phyloP scores from a whole-genome alignment of 1,284 basidiomycete genomes.

The Gomphus bonarii region DNA sequence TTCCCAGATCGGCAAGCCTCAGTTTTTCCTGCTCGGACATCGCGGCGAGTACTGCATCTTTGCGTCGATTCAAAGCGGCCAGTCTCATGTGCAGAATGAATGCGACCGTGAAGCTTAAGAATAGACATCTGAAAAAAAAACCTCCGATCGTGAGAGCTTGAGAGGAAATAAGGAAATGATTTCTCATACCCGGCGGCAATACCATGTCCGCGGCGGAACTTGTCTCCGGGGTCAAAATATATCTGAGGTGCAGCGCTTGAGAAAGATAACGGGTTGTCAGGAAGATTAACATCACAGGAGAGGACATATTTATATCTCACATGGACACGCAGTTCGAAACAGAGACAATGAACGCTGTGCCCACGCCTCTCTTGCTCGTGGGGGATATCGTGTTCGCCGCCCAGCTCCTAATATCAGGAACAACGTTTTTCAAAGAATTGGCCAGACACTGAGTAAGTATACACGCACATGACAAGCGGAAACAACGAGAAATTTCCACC shows the following conservation, averaged over 20 bases:
- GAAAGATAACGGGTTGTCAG: neutral
- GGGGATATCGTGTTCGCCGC: slow-evolving; percentile 45
- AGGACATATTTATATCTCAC: slow-evolving; percentile 21
- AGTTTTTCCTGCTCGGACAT: slow-evolving; percentile 23
- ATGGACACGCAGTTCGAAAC: slow-evolving; percentile 47
- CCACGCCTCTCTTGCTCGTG: slow-evolving; percentile 46
- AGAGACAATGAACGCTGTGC: slow-evolving; percentile 47
- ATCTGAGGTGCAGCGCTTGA: slow-evolving; percentile 44
- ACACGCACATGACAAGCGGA: slow-evolving; percentile 39
- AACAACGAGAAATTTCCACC: slow-evolving; percentile 44
- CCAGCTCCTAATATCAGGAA: slow-evolving; percentile 34
- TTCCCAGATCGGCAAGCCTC: slow-evolving; percentile 14
- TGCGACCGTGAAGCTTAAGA: slow-evolving; percentile 29
- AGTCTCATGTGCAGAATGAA: slow-evolving; percentile 34
- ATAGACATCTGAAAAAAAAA: slow-evolving; percentile 26
- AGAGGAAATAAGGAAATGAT: neutral
- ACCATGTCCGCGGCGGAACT: slow-evolving; percentile 41
- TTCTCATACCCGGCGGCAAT: slow-evolving; percentile 36
- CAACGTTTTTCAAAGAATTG: too few species aligned
- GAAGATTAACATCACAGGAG: neutral
- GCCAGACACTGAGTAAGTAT: too few species aligned
- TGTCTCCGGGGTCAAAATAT: slow-evolving; percentile 40
- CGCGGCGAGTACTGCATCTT: slow-evolving; percentile 19
- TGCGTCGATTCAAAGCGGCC: slow-evolving; percentile 27
- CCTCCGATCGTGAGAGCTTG: neutral